phyloP scores from a whole-genome alignment of 208 protist species.

The Crithidia fasciculata region DNA sequence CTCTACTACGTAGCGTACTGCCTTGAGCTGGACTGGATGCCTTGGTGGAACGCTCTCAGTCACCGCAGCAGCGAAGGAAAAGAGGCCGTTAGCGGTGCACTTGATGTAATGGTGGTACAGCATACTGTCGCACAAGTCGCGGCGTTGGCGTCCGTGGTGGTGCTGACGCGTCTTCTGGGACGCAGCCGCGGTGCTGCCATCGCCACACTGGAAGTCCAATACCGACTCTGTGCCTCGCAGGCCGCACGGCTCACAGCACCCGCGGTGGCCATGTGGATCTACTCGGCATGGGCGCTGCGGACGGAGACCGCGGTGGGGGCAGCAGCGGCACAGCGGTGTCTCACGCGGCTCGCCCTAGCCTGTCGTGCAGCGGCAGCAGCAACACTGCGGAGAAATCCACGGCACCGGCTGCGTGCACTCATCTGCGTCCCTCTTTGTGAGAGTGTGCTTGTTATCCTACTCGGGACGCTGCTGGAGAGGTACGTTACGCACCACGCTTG shows the following conservation, averaged over 20 bases:
- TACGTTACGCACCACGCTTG: neutral
- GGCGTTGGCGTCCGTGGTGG: neutral
- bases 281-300: constrained; percentile 24
- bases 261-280: constrained; percentile 13
- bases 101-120: neutral
- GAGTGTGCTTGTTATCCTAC: neutral
- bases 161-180: neutral
- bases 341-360: neutral
- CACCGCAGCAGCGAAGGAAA: no score
- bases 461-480: neutral
- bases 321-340: constrained; percentile 12
- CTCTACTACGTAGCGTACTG: constrained; percentile 3
- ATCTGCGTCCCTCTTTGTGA: neutral
- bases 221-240: neutral
- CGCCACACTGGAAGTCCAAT: neutral
- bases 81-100: no score
- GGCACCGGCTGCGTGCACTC: neutral
- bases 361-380: neutral
- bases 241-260: neutral
- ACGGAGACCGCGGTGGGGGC: constrained; percentile 11
- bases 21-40: constrained; percentile 8
- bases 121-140: neutral
- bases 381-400: neutral
- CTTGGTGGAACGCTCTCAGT: neutral
- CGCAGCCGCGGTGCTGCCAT: neutral